Conservation (phyloP, 306 rosid species). For the Lotus japonicus region DNA sequence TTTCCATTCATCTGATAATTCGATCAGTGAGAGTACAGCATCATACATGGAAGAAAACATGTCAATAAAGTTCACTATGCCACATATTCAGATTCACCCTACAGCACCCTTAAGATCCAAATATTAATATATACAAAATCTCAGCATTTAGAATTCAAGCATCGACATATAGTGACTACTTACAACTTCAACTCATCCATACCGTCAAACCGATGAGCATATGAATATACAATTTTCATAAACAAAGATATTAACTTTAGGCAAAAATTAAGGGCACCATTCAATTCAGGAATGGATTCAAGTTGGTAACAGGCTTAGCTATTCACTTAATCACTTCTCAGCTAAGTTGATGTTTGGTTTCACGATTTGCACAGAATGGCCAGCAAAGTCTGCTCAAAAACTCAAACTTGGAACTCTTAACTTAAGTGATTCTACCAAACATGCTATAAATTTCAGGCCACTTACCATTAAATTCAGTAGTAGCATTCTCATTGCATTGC, state of each 20-base stretch:
- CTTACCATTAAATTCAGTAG: constrained; percentile 33
- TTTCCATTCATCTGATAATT: background rate
- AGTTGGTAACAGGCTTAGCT: background rate
- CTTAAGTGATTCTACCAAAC: too few species aligned
- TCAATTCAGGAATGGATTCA: background rate
- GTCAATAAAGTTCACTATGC: background rate
- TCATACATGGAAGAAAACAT: background rate
- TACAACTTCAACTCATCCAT: too few species aligned
- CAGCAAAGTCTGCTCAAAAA: too few species aligned
- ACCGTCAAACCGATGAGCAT: too few species aligned
- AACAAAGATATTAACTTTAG: background rate
- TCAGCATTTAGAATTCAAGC: background rate
- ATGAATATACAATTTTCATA: too few species aligned
- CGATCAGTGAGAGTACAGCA: background rate
- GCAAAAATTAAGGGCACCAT: background rate
- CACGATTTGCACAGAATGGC: too few species aligned
- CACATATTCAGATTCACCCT: background rate
- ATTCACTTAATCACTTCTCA: background rate
- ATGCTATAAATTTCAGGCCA: background rate
- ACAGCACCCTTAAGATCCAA: background rate
- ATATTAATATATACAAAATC: background rate
- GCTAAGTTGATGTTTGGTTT: background rate
- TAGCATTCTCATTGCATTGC: constrained; percentile 19
- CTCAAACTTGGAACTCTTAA: too few species aligned
- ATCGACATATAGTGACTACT: too few species aligned